Evolutionary conservation across 805 yeast genomes (phyloP).

Genomic region (Ogataea chonburiensis): DNA sequence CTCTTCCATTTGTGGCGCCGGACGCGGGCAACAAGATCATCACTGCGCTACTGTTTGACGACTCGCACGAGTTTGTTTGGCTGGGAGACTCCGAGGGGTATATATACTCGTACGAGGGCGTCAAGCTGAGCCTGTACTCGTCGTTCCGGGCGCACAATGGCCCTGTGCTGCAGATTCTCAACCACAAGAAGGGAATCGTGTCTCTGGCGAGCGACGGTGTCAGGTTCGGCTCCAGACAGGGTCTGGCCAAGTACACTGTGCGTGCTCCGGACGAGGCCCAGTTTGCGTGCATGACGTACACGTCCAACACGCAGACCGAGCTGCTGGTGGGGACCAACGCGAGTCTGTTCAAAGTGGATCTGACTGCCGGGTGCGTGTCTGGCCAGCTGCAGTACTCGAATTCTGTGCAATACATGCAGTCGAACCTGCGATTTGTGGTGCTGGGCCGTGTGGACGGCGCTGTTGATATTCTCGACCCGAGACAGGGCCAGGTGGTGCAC

Average conservation of each 20-base stretch:
- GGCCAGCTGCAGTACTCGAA: conserved; percentile 42
- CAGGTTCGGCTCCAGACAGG: conserved; percentile 56
- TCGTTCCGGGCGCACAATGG: conserved; percentile 52
- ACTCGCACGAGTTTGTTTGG: conserved; percentile 78
- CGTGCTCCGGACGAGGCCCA: conserved; percentile 30
- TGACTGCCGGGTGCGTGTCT: conserved; percentile 37
- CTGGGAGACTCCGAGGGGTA: conserved; percentile 68
- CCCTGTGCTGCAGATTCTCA: conserved; percentile 51
- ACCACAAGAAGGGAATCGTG: conserved; percentile 57
- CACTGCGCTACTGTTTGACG: conserved; percentile 56
- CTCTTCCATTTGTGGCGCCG: conserved; percentile 16
- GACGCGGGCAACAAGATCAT: conserved; percentile 24
- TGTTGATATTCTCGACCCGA: conserved; percentile 63
- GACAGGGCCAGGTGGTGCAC: conserved; percentile 44
- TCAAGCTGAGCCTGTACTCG: conserved; percentile 53
- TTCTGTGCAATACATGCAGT: conserved; percentile 46
- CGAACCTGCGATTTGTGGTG: conserved; percentile 52
- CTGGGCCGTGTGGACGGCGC: conserved; percentile 60
- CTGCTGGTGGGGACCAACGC: conserved; percentile 43
- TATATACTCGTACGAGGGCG: conserved; percentile 43
- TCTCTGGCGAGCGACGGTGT: conserved; percentile 53
- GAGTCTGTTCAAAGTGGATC: conserved; percentile 39
- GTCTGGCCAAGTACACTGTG: conserved; percentile 42
- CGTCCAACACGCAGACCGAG: conserved; percentile 42
- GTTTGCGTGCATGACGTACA: conserved; percentile 42